Conservation (phyloP, 139 green algal species). For the Volvox reticuliferus region DNA sequence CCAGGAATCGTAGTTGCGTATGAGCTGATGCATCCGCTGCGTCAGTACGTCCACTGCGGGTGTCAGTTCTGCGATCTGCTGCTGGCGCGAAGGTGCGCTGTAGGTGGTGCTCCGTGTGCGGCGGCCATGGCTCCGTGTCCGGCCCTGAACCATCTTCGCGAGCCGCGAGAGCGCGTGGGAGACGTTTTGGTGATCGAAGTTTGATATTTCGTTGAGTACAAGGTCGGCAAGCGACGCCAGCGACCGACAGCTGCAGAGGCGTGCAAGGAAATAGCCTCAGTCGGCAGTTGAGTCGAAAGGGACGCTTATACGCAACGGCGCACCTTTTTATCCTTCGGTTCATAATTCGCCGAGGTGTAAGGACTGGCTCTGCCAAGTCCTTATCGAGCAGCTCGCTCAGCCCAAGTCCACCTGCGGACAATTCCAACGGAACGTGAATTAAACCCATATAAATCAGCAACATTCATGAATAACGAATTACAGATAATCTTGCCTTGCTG, state of each 20-base stretch:
- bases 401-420: not conserved
- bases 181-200: slow-evolving; percentile 35
- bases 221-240: slow-evolving; percentile 4
- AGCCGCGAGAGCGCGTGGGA: slow-evolving; percentile 18
- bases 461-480: not conserved
- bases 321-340: slow-evolving; percentile 48
- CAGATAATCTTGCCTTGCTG: not conserved
- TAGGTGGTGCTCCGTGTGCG: not conserved
- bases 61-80: not conserved
- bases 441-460: not conserved
- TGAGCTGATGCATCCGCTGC: slow-evolving; percentile 21
- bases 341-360: slow-evolving; percentile 12
- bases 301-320: too few species aligned
- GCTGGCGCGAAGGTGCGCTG: not conserved
- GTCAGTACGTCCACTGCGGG: slow-evolving; percentile 22
- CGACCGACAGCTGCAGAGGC: not conserved
- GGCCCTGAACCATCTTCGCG: slow-evolving; percentile 20
- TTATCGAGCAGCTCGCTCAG: slow-evolving; percentile 9
- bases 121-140: not conserved
- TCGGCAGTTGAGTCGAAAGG: too few species aligned
- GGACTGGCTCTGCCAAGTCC: not conserved
- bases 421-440: not conserved
- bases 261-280: too few species aligned
- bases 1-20: slow-evolving; percentile 31
- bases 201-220: not conserved